Evolutionary conservation across 805 yeast genomes (phyloP), one percentile per base, ranked within the genome.

Genomic region (Candida schatavii): DNA sequence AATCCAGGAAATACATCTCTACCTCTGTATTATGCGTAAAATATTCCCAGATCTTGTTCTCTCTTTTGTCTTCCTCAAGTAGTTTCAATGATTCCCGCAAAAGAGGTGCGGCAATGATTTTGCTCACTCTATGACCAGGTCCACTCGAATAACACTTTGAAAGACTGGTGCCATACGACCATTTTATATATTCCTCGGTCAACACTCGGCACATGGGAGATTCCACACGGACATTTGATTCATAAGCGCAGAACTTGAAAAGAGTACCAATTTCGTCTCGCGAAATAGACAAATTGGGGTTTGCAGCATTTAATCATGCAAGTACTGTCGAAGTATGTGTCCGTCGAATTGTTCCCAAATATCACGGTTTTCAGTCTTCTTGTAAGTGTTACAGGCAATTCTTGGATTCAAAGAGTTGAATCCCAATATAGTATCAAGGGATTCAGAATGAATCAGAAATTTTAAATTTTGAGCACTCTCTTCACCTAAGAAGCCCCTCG

Each of bases 371-470:
- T 47, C 48, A 32, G 35, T 41, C 9, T 44, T 40, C 48, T 57
- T 39, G 41, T 48, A 59, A 15, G 48, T 36, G n/a, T n/a, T 20
- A 34, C 64, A 59, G 2, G 52, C 56, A 26, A 36, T 29, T 29
- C 59, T 51, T 15, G 63, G 64, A 20, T 62, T 59, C 55, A 58
- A 51, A 3, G 62, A 57, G 50, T 59, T 58, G 35, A 54, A 54
- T 15, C 62, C 62, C 52, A 46, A 36, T 21, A 40, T 13, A n/a
- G 15, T n/a, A 18, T 31, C 18, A 13, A 13, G 19, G 21, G 35
- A 14, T 40, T 54, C 58, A 25, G 43, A 37, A 7, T 52, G 26
- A 18, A 54, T 41, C 42, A 42, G 39, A 32, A 37, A 47, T 29
- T 74, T 45, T 11, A 56, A 20, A 20, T 23, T 23, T 23, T 23